Conservation (phyloP, 2,329 filamentous ascomycete species). For the Stagonosporopsis tanaceti region DNA sequence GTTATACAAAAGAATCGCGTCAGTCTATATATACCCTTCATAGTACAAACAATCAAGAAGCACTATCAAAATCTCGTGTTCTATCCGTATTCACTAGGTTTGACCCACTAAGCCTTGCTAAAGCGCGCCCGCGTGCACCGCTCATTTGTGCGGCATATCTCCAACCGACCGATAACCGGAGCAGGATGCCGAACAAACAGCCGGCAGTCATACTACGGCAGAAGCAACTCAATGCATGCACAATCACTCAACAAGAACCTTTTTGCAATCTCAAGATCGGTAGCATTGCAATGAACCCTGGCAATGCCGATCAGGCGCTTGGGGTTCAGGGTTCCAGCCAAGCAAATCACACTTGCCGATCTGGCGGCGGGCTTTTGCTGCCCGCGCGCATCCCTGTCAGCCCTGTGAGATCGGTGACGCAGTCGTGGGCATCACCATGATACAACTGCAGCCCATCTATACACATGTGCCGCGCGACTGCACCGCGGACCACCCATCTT, state of each 20-base stretch:
- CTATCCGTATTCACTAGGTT: neutral
- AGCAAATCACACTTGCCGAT: constrained; percentile 12
- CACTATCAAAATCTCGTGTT: constrained; percentile 4
- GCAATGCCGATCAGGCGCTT: constrained; percentile 5
- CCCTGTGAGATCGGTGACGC: constrained; percentile 22
- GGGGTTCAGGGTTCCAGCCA: constrained; percentile 5
- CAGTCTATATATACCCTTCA: constrained; percentile 19
- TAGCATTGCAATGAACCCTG: constrained; percentile 2
- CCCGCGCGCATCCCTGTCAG: constrained; percentile 20
- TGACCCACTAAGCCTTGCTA: neutral
- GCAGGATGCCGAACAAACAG: constrained; percentile 6
- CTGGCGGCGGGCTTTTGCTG: constrained; percentile 3
- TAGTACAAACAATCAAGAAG: constrained; percentile 17
- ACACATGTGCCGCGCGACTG: neutral
- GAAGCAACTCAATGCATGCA: neutral
- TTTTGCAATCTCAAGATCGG: neutral
- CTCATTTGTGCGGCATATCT: neutral
- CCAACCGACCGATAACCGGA: constrained; percentile 4
- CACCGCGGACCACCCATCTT: neutral
- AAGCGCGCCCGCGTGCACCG: neutral
- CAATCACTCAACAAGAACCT: neutral
- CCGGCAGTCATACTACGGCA: neutral
- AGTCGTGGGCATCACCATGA: constrained; percentile 21
- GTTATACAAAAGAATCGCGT: constrained; percentile 25
- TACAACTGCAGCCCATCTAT: constrained; percentile 1